Percentiles rank a stretch among this genome's conserved stretches.
Evolutionary conservation across 179 eudicot species (phyloP).

Genomic region (Sideroxylon spinosum): DNA sequence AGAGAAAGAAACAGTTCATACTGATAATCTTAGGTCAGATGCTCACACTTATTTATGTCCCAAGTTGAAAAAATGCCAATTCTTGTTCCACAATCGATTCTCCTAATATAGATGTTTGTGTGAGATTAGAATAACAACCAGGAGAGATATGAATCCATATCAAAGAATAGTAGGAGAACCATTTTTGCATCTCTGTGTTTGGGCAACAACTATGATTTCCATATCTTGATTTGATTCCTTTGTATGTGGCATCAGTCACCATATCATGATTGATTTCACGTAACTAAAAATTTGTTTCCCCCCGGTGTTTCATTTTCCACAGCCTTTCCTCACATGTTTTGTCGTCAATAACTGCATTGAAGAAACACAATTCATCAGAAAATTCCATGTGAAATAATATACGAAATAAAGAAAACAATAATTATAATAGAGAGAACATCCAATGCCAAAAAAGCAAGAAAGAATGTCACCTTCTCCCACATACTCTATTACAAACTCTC

Average conservation of each 20-base stretch:
- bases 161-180: conserved; percentile 39
- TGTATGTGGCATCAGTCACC: conserved; percentile 97
- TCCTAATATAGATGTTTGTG: conserved; percentile 44
- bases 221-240: conserved; percentile 97
- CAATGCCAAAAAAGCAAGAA: conserved; percentile 13
- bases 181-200: conserved; percentile 99
- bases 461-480: conserved; percentile 86
- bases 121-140: conserved; percentile 17
- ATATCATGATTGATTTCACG: conserved; percentile 95
- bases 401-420: not conserved
- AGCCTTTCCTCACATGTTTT: conserved; percentile 94
- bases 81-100: conserved; percentile 89
- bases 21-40: conserved; percentile 95
- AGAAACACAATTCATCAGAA: conserved; percentile 15
- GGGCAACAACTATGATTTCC: conserved; percentile 95
- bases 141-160: conserved; percentile 14
- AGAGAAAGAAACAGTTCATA: conserved; percentile 29
- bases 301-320: conserved; percentile 91
- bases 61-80: conserved; percentile 93
- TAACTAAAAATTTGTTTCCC: conserved; percentile 90
- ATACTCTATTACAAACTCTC: conserved; percentile 91
- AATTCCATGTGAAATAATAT: not conserved
- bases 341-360: conserved; percentile 87
- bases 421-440: conserved; percentile 4
- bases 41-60: conserved; percentile 83